Conservation (phyloP, 257 asterid species). For the Jasminum sambac region DNA sequence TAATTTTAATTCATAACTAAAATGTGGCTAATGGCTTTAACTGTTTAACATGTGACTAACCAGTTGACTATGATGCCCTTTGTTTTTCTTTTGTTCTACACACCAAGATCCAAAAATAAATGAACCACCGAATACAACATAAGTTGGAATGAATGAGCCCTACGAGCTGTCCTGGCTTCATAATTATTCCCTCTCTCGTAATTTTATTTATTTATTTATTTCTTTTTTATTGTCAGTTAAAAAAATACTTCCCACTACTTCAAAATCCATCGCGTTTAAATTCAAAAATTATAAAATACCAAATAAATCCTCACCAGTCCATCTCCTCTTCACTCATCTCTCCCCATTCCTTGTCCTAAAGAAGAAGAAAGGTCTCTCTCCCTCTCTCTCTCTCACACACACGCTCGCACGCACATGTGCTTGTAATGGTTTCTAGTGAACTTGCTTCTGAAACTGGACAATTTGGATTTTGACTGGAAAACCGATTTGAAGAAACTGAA, state of each 20-base stretch:
- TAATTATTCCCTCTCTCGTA: not conserved
- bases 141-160: not conserved
- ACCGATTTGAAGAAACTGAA: slow-evolving; percentile 30
- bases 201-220: not conserved
- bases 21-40: too few species aligned
- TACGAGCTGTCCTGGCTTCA: not conserved
- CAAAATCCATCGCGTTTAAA: slow-evolving; percentile 16
- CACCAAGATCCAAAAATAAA: too few species aligned
- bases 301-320: slow-evolving; percentile 3
- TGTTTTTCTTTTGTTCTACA: not conserved
- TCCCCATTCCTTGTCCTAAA: slow-evolving; percentile 34
- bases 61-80: too few species aligned
- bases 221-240: not conserved
- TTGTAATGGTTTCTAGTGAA: not conserved
- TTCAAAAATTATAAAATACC: slow-evolving; percentile 15
- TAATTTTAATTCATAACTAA: too few species aligned
- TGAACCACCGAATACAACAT: not conserved
- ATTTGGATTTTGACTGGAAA: slow-evolving; percentile 12
- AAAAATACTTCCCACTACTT: not conserved
- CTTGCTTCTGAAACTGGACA: slow-evolving; percentile 23
- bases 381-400: slow-evolving; percentile 8
- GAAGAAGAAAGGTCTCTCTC: slow-evolving; percentile 31
- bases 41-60: too few species aligned
- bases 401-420: not conserved
- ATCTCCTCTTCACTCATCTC: slow-evolving; percentile 13